phyloP scores from a whole-genome alignment of 176 grass and related monocot genomes.

The Eleusine coracana region DNA sequence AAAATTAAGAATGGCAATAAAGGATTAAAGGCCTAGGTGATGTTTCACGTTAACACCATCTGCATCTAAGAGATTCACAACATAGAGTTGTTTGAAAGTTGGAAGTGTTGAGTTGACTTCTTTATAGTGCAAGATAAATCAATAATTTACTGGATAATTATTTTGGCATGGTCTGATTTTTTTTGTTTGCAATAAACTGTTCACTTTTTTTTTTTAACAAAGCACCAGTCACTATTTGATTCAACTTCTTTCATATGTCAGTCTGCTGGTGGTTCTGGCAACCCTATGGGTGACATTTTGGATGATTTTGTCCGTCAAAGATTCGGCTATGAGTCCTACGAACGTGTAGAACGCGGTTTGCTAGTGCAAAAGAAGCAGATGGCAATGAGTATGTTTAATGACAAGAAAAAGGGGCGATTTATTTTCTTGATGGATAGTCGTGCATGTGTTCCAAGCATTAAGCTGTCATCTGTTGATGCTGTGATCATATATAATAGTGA shows the following conservation, averaged over 20 bases:
- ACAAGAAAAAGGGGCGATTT: constrained; percentile 79
- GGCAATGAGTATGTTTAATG: constrained; percentile 85
- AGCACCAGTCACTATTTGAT: constrained; percentile 19
- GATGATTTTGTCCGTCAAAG: constrained; percentile 92
- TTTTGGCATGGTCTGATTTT: constrained; percentile 31
- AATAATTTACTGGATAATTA: constrained; percentile 19
- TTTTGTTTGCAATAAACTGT: background rate
- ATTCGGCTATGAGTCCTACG: constrained; percentile 83
- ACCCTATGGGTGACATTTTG: constrained; percentile 83
- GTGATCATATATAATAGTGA: constrained; percentile 85
- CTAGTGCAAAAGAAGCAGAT: constrained; percentile 61
- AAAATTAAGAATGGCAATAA: constrained; percentile 21
- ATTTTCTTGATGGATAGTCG: constrained; percentile 85
- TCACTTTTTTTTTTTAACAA: constrained; percentile 14
- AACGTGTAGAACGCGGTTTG: constrained; percentile 71
- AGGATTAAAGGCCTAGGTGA: background rate
- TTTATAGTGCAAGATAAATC: background rate
- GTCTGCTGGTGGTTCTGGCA: constrained; percentile 68
- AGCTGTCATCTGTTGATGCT: constrained; percentile 79
- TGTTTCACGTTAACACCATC: constrained; percentile 15
- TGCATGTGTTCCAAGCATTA: constrained; percentile 85
- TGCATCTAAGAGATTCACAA: background rate
- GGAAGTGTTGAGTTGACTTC: background rate
- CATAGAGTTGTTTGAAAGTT: background rate
- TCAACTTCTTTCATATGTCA: constrained; percentile 50